phyloP scores from a whole-genome alignment of 1,284 basidiomycete genomes.

The Ustilago vetiveriae region DNA sequence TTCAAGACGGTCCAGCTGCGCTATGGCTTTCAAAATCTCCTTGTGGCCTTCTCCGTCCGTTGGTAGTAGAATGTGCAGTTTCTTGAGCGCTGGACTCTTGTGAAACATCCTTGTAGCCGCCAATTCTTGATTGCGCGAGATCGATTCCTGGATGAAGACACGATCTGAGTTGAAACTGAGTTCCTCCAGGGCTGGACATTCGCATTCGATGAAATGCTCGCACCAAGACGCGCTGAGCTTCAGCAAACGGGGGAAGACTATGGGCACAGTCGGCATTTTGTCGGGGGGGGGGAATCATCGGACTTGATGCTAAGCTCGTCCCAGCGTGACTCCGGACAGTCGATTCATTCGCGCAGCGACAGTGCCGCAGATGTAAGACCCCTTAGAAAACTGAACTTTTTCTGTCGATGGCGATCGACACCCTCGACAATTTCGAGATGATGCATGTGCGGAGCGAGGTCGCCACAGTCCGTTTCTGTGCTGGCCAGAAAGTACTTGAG shows the following conservation, averaged over 20 bases:
- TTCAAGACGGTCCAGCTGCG: constrained; percentile 6
- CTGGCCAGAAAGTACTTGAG: constrained; percentile 9
- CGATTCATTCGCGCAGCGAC: constrained; percentile 8
- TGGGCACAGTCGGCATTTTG: constrained; percentile 1
- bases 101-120: constrained; percentile 4
- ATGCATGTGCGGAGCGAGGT: constrained; percentile 6
- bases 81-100: constrained; percentile 14
- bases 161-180: constrained; percentile 8
- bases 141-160: neutral
- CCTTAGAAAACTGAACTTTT: constrained; percentile 13
- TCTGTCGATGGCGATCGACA: constrained; percentile 3
- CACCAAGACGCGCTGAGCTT: constrained; percentile 7
- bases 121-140: constrained; percentile 1
- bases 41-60: neutral
- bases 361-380: constrained; percentile 8
- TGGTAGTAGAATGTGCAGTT: constrained; percentile 20
- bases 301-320: constrained; percentile 1
- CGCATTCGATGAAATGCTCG: constrained; percentile 17
- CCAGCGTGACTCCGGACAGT: constrained; percentile 4
- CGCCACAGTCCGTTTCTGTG: constrained; percentile 8
- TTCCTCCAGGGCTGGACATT: constrained; percentile 8
- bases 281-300: neutral
- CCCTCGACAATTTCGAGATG: constrained; percentile 5
- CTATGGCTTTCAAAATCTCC: constrained; percentile 14
- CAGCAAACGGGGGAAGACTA: constrained; percentile 13